Base-by-base conservation (phyloP, 176 grass and related monocot genomes). In the Oryza coarctata region DNA sequence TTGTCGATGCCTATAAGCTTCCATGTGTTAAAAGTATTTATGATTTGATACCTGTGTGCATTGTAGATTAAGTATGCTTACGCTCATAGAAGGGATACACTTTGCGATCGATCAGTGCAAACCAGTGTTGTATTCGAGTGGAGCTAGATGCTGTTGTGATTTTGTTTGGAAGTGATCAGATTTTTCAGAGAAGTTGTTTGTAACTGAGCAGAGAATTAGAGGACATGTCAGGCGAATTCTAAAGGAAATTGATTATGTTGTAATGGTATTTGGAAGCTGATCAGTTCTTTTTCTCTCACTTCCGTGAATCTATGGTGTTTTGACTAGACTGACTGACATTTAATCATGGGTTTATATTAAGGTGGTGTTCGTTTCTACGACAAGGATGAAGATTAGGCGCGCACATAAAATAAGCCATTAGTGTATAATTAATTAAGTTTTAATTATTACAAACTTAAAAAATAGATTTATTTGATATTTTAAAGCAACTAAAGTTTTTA, bases 1-100 rank as follows among this genome's bases (percentile, higher is more conserved):
- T 27, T 68, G 12, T 57, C 74, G 34, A 68, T 69, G 44, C 62
- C 78, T 79, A 31, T 44, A 41, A 73, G 74, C 85, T 80, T 70
- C 22, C 39, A 3, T 55, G 57, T 20, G 38, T 43, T 6, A 2
- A 5, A n/a, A 50, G 45, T 28, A 10, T 63, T 26, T 78, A 20
- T 5, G 47, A 52, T 44, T 32, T 44, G 36, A 20, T 20, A 3
- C 3, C 3, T 10, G n/a, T 45, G 26, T 12, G 20, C 44, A 34
- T 75, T 68, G 22, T 60, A 25, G 55, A 60, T 60, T 60, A 25
- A 10, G 22, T 60, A 60, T 25, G 22, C 20, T 58, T 58, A 23
- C 52, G 44, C 41, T 43, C 18, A 22, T 55, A 23, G 2, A 22
- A 31, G 28, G 12, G 12, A 12, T 33, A 11, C 28, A 0, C 12